These are phyloP conservation scores for Puccinellia tenuiflora DNA, from an alignment of 176 grass and related monocot species.

Conservation along the genomic window DNA sequence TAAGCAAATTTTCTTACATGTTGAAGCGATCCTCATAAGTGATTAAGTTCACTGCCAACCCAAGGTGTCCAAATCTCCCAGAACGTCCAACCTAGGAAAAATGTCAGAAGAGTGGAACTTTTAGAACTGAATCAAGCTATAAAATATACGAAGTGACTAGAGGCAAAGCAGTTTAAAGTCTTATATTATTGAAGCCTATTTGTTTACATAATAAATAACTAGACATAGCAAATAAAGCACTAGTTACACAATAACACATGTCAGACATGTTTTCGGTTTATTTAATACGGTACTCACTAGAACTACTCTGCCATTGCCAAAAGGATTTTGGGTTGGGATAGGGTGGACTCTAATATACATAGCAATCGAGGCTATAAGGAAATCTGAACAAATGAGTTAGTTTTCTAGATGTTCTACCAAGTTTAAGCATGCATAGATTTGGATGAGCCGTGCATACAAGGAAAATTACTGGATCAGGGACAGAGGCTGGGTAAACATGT, in stretches of 20 bases:
- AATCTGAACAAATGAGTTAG: not conserved
- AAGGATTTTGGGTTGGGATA: not conserved
- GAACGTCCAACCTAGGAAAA: constrained; percentile 60
- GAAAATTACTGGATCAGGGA: not conserved
- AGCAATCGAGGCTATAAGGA: not conserved
- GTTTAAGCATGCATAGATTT: not conserved
- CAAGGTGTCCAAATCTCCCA: constrained; percentile 70
- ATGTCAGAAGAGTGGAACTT: not conserved
- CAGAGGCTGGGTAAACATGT: not conserved
- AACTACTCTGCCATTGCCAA: no score
- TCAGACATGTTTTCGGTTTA: no score
- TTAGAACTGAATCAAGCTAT: not conserved
- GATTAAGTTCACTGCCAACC: constrained; percentile 68
- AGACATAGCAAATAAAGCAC: not conserved
- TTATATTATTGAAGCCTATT: not conserved
- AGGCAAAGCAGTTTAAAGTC: not conserved
- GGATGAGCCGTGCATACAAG: not conserved
- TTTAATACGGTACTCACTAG: no score
- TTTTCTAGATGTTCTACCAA: not conserved
- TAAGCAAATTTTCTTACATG: constrained; percentile 34
- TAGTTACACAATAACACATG: no score
- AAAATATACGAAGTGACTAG: not conserved
- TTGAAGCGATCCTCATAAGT: constrained; percentile 78
- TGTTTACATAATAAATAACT: not conserved
- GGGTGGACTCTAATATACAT: not conserved